Evolutionary conservation across 2,329 filamentous ascomycete species (phyloP).

Genomic region (Verticillium longisporum): DNA sequence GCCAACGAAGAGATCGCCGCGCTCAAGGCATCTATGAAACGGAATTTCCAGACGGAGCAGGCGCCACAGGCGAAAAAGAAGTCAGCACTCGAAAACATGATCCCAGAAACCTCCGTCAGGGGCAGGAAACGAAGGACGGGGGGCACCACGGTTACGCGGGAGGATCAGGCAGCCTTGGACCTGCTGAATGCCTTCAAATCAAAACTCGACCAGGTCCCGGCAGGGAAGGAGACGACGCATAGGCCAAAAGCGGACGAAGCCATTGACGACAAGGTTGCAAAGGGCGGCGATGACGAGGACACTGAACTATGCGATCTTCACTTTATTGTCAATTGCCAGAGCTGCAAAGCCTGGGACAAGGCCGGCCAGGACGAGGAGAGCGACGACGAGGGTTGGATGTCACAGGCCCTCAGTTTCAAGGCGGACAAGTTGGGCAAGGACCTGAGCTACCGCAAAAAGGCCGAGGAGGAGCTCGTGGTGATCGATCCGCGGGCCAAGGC

Average conservation of each 20-base stretch:
- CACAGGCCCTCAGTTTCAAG: constrained; percentile 75
- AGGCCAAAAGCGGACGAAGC: constrained; percentile 16
- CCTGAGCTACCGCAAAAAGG: constrained; percentile 81
- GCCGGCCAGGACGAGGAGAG: constrained; percentile 49
- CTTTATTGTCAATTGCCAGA: constrained; percentile 93
- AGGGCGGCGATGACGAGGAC: constrained; percentile 53
- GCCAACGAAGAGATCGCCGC: constrained; percentile 77
- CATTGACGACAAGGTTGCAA: constrained; percentile 13
- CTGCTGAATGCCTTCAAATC: constrained; percentile 74
- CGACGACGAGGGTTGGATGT: constrained; percentile 73
- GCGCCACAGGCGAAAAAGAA: constrained; percentile 53
- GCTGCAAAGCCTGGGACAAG: constrained; percentile 78
- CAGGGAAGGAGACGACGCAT: constrained; percentile 26
- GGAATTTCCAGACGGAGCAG: constrained; percentile 43
- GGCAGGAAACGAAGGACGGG: constrained; percentile 58
- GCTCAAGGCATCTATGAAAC: constrained; percentile 74
- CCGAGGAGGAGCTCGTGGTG: constrained; percentile 84
- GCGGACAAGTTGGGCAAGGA: constrained; percentile 91
- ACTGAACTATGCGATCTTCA: constrained; percentile 82
- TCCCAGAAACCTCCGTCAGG: constrained; percentile 62
- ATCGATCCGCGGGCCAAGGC: constrained; percentile 88
- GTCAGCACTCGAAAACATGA: constrained; percentile 65
- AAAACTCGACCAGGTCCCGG: constrained; percentile 55
- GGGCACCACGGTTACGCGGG: constrained; percentile 18
- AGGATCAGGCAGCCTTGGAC: constrained; percentile 60